These are phyloP conservation scores for Leishmania tropica DNA, from an alignment of 208 protist species.

Conservation along the genomic window DNA sequence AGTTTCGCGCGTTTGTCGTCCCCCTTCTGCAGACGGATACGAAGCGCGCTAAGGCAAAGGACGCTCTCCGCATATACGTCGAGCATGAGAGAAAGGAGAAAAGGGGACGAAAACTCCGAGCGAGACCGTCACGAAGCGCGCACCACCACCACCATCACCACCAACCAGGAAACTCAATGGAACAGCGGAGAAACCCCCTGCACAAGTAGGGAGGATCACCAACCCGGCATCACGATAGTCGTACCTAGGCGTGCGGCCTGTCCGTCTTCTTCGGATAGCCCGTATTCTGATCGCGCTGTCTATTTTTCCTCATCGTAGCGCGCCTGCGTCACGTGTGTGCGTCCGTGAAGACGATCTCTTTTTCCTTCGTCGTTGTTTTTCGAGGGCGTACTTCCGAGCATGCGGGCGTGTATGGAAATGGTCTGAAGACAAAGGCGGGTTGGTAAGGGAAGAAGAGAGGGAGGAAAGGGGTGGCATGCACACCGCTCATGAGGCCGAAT, in stretches of 20 bases:
- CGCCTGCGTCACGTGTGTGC: background rate
- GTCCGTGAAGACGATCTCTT: background rate
- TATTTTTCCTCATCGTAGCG: background rate
- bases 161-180: background rate
- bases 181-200: background rate
- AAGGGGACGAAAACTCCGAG: background rate
- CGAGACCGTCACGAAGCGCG: background rate
- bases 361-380: background rate
- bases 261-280: background rate
- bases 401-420: background rate
- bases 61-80: background rate
- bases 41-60: background rate
- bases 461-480: too few species aligned
- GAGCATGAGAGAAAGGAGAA: background rate
- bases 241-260: background rate
- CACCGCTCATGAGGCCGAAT: too few species aligned
- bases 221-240: background rate
- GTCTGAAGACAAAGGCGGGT: too few species aligned
- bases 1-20: background rate
- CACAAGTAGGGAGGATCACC: background rate
- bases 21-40: background rate
- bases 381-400: background rate
- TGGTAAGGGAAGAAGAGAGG: background rate
- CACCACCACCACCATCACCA: background rate
- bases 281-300: background rate